Conservation (phyloP, 192 early-diverging fungal genomes). For the Mortierella claussenii region DNA sequence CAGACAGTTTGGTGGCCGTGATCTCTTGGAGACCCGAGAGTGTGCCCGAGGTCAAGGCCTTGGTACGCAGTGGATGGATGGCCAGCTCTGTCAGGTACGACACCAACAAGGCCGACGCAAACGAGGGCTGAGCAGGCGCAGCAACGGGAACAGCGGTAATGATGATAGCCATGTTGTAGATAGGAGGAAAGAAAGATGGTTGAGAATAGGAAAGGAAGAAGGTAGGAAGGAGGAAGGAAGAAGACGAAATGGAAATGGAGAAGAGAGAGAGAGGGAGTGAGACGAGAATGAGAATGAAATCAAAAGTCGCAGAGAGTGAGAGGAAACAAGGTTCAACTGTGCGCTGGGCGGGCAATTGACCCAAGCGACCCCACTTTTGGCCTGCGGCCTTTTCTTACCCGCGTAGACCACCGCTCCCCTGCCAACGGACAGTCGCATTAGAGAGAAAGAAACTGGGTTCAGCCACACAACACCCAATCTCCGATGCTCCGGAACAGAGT, state of each 20-base stretch:
- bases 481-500: no score
- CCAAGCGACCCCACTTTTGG: no score
- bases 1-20: conserved; percentile 71
- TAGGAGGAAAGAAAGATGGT: not conserved
- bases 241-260: conserved; percentile 2
- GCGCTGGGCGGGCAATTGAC: conserved; percentile 41
- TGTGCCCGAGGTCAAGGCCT: conserved; percentile 79
- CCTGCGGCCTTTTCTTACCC: no score
- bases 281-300: not conserved
- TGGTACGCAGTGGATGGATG: conserved; percentile 79
- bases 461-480: no score
- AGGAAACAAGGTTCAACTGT: conserved; percentile 7
- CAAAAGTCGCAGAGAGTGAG: not conserved
- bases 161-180: not conserved
- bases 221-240: not conserved
- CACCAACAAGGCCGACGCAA: conserved; percentile 57
- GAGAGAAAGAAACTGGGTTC: no score
- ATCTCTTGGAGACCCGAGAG: conserved; percentile 85
- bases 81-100: conserved; percentile 71
- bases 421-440: no score
- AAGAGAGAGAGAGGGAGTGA: not conserved
- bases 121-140: conserved; percentile 21
- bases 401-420: no score
- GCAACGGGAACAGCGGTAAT: conserved; percentile 42
- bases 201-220: conserved; percentile 6